Evolutionary conservation across 78 protist genomes (phyloP).

Genomic region (Anaeramoeba ignava): DNA sequence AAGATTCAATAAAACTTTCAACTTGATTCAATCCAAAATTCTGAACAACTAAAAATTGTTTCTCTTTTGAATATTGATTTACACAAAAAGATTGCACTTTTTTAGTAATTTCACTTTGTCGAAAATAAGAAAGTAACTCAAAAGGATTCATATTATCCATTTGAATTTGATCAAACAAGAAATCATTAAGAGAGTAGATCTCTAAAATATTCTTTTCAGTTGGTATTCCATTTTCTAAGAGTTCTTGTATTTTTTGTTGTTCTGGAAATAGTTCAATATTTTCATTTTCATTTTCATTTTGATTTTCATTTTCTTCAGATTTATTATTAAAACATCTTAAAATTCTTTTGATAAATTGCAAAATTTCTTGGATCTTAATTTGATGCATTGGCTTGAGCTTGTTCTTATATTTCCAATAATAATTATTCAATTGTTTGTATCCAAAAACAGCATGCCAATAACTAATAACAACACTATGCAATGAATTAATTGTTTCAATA

Average conservation of each 20-base stretch:
- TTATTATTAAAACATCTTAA: background rate
- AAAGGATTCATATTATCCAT: conserved; percentile 35
- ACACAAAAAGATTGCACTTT: conserved; percentile 29
- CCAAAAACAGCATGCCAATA: background rate
- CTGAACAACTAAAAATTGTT: too few species aligned
- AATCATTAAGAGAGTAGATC: conserved; percentile 15
- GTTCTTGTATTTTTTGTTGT: background rate
- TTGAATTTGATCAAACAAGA: background rate
- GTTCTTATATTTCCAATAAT: conserved; percentile 9
- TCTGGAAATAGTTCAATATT: background rate
- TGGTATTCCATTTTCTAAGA: background rate
- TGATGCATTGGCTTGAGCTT: conserved; percentile 23
- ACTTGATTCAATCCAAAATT: conserved; percentile 6
- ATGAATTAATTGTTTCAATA: conserved; percentile 34
- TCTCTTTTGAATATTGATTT: too few species aligned
- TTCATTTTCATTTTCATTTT: background rate
- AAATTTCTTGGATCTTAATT: background rate
- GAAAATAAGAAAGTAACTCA: conserved; percentile 12
- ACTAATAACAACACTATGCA: conserved; percentile 19
- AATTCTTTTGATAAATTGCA: background rate
- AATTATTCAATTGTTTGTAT: conserved; percentile 20
- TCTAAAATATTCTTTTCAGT: too few species aligned
- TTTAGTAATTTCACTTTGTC: conserved; percentile 13
- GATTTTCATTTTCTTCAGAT: background rate
- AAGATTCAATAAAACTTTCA: conserved; percentile 20